phyloP scores from a whole-genome alignment of 495 filamentous ascomycete genomes.

The Trichoderma virens region DNA sequence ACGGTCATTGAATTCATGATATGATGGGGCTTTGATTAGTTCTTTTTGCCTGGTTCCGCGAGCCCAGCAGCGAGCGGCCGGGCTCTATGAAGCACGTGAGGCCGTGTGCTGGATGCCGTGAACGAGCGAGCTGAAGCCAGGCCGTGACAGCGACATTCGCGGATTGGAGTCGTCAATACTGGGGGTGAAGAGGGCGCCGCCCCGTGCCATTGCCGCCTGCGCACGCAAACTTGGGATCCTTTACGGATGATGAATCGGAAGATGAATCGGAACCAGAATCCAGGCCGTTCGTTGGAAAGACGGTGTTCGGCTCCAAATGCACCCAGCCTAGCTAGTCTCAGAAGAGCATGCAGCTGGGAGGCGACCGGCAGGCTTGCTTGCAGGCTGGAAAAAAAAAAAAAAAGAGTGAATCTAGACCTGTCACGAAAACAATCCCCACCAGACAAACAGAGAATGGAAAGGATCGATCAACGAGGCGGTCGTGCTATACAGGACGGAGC shows the following conservation, averaged over 20 bases:
- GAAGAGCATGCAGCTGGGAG: not conserved
- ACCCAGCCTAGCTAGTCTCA: too few species aligned
- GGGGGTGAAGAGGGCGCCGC: not conserved
- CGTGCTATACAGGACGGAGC: not conserved
- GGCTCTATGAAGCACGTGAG: slow-evolving; percentile 3
- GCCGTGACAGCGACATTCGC: not conserved
- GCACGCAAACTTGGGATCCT: not conserved
- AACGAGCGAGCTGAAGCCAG: not conserved
- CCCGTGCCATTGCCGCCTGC: slow-evolving; percentile 6
- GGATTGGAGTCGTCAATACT: not conserved
- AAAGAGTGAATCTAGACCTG: not conserved
- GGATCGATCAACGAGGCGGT: not conserved
- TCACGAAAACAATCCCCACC: not conserved
- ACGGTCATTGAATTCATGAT: slow-evolving; percentile 1
- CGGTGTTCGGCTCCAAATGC: not conserved
- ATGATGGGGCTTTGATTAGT: not conserved
- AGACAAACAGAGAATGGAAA: not conserved
- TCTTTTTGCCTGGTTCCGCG: not conserved
- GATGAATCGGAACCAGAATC: not conserved
- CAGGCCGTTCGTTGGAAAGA: not conserved
- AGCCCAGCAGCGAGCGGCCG: not conserved
- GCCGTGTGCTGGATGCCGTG: not conserved
- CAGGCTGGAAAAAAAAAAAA: not conserved
- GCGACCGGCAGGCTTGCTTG: not conserved
- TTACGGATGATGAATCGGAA: not conserved